Percentiles rank a stretch among this genome's conserved stretches.
These are phyloP conservation scores for Tolypocladium paradoxum DNA, from an alignment of 2,329 filamentous ascomycete genomes.

Conservation along the genomic window DNA sequence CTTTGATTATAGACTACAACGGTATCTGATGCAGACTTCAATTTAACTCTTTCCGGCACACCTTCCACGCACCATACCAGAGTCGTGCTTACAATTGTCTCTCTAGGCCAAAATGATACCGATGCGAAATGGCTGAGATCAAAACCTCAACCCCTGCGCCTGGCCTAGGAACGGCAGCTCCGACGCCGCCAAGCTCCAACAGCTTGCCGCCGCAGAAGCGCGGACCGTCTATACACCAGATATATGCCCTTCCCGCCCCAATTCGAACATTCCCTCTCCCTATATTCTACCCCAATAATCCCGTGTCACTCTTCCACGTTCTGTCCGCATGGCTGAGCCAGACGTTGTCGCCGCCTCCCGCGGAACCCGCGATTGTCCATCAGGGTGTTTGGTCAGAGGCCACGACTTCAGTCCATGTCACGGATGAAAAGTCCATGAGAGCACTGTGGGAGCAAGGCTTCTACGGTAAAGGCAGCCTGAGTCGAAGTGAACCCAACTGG, in stretches of 20 bases:
- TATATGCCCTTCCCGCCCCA: conserved; percentile 74
- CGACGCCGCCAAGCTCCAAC: conserved; percentile 4
- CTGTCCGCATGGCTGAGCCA: conserved; percentile 68
- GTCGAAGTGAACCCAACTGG: conserved; percentile 93
- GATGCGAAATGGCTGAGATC: conserved; percentile 31
- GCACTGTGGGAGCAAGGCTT: conserved; percentile 95
- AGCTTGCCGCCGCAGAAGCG: conserved; percentile 15
- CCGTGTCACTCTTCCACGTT: conserved; percentile 75
- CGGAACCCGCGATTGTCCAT: conserved; percentile 55
- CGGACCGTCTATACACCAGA: conserved; percentile 47
- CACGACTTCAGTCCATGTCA: conserved; percentile 76
- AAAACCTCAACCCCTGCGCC: conserved; percentile 12
- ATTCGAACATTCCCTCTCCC: conserved; percentile 76
- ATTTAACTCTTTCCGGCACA: conserved; percentile 9
- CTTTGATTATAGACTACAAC: conserved; percentile 81
- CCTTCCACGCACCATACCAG: neutral
- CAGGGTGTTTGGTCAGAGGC: conserved; percentile 69
- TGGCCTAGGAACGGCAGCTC: conserved; percentile 6
- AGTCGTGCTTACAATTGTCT: neutral
- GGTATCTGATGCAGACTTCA: conserved; percentile 67
- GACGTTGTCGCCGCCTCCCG: conserved; percentile 53
- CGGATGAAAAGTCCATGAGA: conserved; percentile 61
- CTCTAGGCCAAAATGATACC: conserved; percentile 36
- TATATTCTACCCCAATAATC: conserved; percentile 83
- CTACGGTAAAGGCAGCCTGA: conserved; percentile 88